phyloP scores from a whole-genome alignment of 2,329 filamentous ascomycete genomes.

The Verticillium longisporum region DNA sequence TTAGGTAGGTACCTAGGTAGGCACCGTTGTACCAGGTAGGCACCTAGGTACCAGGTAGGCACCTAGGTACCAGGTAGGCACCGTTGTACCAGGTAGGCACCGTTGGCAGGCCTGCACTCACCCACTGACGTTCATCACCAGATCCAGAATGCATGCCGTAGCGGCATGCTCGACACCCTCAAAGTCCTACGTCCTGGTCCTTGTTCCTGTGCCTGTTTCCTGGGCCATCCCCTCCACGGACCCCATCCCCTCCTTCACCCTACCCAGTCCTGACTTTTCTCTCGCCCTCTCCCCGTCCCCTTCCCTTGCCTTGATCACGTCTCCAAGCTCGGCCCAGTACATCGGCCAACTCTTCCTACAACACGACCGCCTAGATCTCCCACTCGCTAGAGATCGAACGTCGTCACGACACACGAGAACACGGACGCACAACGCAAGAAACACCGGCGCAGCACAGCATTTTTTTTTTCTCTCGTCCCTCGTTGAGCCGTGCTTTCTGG shows the following conservation, averaged over 20 bases:
- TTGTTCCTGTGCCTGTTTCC: not conserved
- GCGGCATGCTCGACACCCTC: not conserved
- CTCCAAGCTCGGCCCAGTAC: not conserved
- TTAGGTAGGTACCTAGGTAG: too few relatives aligned
- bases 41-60: too few relatives aligned
- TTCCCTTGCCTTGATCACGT: too few relatives aligned
- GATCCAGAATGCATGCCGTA: not conserved
- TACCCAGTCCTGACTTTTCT: not conserved
- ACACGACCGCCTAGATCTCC: not conserved
- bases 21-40: too few relatives aligned
- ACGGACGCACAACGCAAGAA: too few relatives aligned
- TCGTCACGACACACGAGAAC: not conserved
- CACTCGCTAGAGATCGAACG: not conserved
- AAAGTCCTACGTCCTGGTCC: not conserved
- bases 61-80: too few relatives aligned
- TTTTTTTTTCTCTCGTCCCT: not conserved
- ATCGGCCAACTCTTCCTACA: too few relatives aligned
- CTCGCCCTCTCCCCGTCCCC: too few relatives aligned
- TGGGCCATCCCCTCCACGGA: not conserved
- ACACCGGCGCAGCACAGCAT: too few relatives aligned
- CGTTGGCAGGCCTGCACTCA: too few relatives aligned
- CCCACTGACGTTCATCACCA: not conserved
- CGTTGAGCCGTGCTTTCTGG: not conserved
- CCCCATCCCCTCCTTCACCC: not conserved
- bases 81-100: too few relatives aligned